Evolutionary conservation across 805 yeast genomes (phyloP).

Genomic region (Saccharomycopsis fibuligera): DNA sequence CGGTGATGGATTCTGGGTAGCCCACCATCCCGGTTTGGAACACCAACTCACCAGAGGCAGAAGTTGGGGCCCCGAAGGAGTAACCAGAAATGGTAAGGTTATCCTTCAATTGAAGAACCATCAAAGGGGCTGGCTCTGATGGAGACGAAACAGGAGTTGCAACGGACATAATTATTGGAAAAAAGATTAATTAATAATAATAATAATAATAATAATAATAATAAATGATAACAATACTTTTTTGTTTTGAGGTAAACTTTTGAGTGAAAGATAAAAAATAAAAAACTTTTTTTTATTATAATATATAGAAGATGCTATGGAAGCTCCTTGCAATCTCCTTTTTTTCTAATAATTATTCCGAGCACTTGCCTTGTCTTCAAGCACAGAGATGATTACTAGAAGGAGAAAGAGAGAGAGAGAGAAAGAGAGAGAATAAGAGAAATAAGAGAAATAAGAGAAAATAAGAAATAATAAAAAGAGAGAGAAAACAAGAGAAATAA

Average conservation of each 20-base stretch:
- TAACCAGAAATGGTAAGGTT: slow-evolving; percentile 87
- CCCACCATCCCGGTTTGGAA: slow-evolving; percentile 99
- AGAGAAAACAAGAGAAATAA: slow-evolving; percentile 21
- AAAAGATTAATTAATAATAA: neutral
- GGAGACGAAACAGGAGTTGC: slow-evolving; percentile 51
- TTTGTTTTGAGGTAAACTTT: slow-evolving; percentile 9
- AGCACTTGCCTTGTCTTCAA: slow-evolving; percentile 22
- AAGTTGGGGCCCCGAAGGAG: slow-evolving; percentile 88
- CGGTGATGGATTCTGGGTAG: slow-evolving; percentile 95
- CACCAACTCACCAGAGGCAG: slow-evolving; percentile 95
- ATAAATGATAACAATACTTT: neutral
- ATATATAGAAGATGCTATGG: slow-evolving; percentile 7
- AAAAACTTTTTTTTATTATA: slow-evolving; percentile 13
- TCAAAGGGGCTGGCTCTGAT: slow-evolving; percentile 72
- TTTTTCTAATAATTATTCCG: slow-evolving; percentile 2
- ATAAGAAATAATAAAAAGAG: slow-evolving; percentile 23
- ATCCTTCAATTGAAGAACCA: slow-evolving; percentile 84
- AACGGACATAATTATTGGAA: slow-evolving; percentile 8
- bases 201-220: neutral
- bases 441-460: slow-evolving; percentile 12
- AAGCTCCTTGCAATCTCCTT: slow-evolving; percentile 3
- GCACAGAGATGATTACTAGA: slow-evolving; percentile 30
- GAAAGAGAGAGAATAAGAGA: slow-evolving; percentile 27
- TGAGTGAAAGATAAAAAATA: slow-evolving; percentile 17
- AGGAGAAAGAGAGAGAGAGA: slow-evolving; percentile 37